phyloP scores from a whole-genome alignment of 257 asterid genomes.

The Parsonsia alboflavescens region DNA sequence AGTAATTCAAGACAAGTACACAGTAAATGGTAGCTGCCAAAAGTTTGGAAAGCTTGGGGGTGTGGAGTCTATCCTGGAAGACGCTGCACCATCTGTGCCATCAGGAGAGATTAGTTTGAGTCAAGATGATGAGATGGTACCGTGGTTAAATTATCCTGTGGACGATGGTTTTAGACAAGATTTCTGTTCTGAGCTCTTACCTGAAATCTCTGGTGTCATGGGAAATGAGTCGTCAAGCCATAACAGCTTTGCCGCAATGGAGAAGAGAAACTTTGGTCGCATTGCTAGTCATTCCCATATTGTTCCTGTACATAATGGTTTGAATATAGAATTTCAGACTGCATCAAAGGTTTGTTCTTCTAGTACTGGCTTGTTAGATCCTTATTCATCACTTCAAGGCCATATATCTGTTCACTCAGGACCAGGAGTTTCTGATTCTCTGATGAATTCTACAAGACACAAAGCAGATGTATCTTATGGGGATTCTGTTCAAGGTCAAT shows the following conservation, averaged over 20 bases:
- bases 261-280: slow-evolving; percentile 35
- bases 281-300: slow-evolving; percentile 26
- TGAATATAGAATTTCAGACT: slow-evolving; percentile 21
- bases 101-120: slow-evolving; percentile 45
- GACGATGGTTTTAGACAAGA: slow-evolving; percentile 46
- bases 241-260: slow-evolving; percentile 32
- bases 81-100: slow-evolving; percentile 49
- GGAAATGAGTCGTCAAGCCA: slow-evolving; percentile 41
- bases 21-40: slow-evolving; percentile 25
- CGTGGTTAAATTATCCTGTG: slow-evolving; percentile 60
- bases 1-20: slow-evolving; percentile 32
- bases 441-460: slow-evolving; percentile 30
- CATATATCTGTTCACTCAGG: slow-evolving; percentile 36
- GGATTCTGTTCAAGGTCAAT: slow-evolving; percentile 35
- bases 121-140: slow-evolving; percentile 68
- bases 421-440: slow-evolving; percentile 45
- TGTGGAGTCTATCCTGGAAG: slow-evolving; percentile 39
- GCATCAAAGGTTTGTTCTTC: slow-evolving; percentile 35
- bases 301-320: slow-evolving; percentile 21
- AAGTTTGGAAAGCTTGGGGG: slow-evolving; percentile 46
- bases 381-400: slow-evolving; percentile 43
- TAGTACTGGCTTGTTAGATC: slow-evolving; percentile 30
- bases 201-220: slow-evolving; percentile 63
- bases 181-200: slow-evolving; percentile 48
- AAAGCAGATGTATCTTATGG: slow-evolving; percentile 21